These are phyloP conservation scores for Neonectria ditissima DNA, from an alignment of 2,329 filamentous ascomycete species.

Conservation along the genomic window DNA sequence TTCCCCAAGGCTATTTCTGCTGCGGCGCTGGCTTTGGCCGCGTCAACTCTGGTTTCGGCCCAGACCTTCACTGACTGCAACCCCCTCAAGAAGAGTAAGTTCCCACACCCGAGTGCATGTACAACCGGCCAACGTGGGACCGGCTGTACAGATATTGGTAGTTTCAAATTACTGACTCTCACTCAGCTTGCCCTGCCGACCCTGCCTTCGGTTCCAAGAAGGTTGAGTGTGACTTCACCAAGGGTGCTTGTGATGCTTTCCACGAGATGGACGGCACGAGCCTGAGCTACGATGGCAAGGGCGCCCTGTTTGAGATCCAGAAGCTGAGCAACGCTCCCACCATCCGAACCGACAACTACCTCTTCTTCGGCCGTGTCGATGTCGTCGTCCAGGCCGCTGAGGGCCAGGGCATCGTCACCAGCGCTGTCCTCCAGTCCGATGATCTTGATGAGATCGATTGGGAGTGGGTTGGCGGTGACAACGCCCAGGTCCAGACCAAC, in stretches of 20 bases:
- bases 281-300: slow-evolving; percentile 60
- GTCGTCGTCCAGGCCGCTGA: slow-evolving; percentile 82
- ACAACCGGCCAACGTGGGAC: not conserved
- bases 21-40: slow-evolving; percentile 61
- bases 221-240: slow-evolving; percentile 78
- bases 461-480: slow-evolving; percentile 89
- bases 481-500: slow-evolving; percentile 84
- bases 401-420: slow-evolving; percentile 89
- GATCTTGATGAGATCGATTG: slow-evolving; percentile 90
- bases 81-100: slow-evolving; percentile 62
- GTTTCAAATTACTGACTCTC: not conserved
- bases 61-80: slow-evolving; percentile 70
- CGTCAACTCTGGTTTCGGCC: slow-evolving; percentile 62
- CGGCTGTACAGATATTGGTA: not conserved
- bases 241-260: slow-evolving; percentile 73
- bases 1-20: slow-evolving; percentile 60
- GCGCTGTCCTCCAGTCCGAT: slow-evolving; percentile 89
- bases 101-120: not conserved
- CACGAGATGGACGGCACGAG: slow-evolving; percentile 59
- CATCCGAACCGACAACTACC: slow-evolving; percentile 84
- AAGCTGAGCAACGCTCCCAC: slow-evolving; percentile 75
- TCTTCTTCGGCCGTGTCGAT: slow-evolving; percentile 95
- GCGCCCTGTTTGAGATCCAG: slow-evolving; percentile 75
- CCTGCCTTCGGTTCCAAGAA: slow-evolving; percentile 76
- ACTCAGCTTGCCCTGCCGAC: slow-evolving; percentile 76